Base-by-base conservation (phyloP, 2,329 filamentous ascomycete species). In the Graphiopsis chlorocephala region DNA sequence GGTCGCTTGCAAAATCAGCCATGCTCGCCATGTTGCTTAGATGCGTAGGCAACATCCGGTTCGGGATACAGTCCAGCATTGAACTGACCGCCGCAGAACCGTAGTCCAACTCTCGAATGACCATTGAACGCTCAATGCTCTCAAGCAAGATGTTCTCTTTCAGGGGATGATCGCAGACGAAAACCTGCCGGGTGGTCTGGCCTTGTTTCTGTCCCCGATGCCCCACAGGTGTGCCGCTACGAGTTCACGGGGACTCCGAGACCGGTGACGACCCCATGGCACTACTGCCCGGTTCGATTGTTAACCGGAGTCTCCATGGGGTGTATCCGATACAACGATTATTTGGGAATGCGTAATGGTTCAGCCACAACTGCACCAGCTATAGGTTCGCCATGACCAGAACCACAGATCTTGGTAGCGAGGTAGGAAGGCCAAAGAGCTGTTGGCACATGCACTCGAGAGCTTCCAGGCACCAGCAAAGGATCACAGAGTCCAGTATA, bases 281-380 rank as follows among this genome's bases (percentile, higher is more conserved):
- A 23, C 33, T 25, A 14, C 17, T 26, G 7, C 29, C 17, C 14
- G 10, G 29, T 26, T 25, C 11, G 5, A 56, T 31, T n/a, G 25
- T 28, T 52, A 35, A 61, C 20, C 53, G 53, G 53, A 56, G 53
- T 38, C 59, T 61, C 59, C 59, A 50, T 52, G 59, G 59, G 59
- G 59, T 35, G 47, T 14, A 15, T 1, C 23, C n/a, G 20, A 12
- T 25, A n/a, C n/a, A n/a, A n/a, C n/a, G n/a, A n/a, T 10, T 12
- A 17, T n/a, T 4, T 26, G 4, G n/a, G n/a, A 20, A 45, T 15
- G 26, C 23, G 31, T 17, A 33, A 20, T 23, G 8, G 15, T 56
- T n/a, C 28, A 20, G 50, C 26, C 26, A 20, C 15, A 20, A 12
- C 1, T 29, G 28, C 28, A 17, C 50, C 8, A 23, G 20, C 2